These are phyloP conservation scores for Rhizopus microsporus DNA, from an alignment of 371 early-diverging fungal genomes.

Conservation along the genomic window DNA sequence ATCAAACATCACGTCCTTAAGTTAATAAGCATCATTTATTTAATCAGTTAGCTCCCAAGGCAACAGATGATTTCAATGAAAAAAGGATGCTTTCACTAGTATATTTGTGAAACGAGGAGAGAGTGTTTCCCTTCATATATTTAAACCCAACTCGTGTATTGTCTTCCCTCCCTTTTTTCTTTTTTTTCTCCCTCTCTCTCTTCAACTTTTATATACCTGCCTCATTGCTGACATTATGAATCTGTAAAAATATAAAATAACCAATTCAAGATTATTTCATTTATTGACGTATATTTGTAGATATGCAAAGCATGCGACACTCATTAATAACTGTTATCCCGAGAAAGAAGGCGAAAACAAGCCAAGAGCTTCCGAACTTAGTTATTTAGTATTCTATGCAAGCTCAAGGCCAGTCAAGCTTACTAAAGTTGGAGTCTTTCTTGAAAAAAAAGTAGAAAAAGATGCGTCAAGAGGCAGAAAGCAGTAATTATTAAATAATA, in stretches of 20 bases:
- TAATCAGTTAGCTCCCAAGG: too few species aligned
- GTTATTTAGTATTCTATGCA: conserved; percentile 89
- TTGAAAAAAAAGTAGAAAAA: conserved; percentile 74
- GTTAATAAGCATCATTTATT: too few species aligned
- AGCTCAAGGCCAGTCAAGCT: conserved; percentile 90
- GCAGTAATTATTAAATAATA: conserved; percentile 32
- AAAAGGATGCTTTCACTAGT: too few species aligned
- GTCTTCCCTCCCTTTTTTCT: conserved; percentile 11
- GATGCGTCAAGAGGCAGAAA: conserved; percentile 68
- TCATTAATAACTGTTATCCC: conserved; percentile 92
- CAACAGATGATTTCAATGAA: too few species aligned
- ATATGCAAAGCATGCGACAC: conserved; percentile 87
- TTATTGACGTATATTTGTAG: conserved; percentile 16
- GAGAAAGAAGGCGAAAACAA: conserved; percentile 77
- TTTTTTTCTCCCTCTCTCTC: conserved; percentile 8
- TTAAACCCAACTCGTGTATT: background rate
- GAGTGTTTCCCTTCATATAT: too few species aligned
- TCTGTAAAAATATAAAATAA: conserved; percentile 30
- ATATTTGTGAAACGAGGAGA: too few species aligned
- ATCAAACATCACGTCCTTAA: too few species aligned
- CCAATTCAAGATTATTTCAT: background rate
- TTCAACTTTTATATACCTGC: conserved; percentile 14
- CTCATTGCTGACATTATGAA: conserved; percentile 26
- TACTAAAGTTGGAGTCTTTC: conserved; percentile 85
- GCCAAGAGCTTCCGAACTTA: conserved; percentile 83